Evolutionary conservation across 495 filamentous ascomycete species (phyloP), one percentile per base, ranked within the genome.

Genomic region (Aspergillus asperescens): DNA sequence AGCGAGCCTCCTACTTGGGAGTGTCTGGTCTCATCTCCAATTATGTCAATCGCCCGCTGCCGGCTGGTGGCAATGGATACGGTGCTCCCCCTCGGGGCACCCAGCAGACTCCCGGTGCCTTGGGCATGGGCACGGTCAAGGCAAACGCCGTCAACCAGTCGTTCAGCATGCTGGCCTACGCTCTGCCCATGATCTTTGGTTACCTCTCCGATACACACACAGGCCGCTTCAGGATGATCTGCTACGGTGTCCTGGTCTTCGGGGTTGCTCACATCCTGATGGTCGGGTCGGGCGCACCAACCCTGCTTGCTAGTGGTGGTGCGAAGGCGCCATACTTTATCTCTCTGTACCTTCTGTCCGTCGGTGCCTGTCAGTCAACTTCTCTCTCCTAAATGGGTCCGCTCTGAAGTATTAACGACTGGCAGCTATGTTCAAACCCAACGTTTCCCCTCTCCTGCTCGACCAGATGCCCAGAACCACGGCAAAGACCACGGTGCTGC

Each of bases 201-300:
- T 47, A 47, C 44, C 29, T 47, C 20, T 47, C 81, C 42, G 83
- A 86, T 58, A 70, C 73, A 0, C 70, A 73, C 48, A 72, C 76
- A 13, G 83, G 83, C 12, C 77, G 82, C 7, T 73, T 65, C 56
- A 64, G 61, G 38, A 64, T 67, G 2, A 85, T 88, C 53, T 72
- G 75, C 61, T 74, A 78, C 56, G 85, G 85, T 62, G 78, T 86
- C 0, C 32, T 58, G 0, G 74, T 88, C n/a, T 86, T 81, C 52
- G 78, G 84, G 59, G 32, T 84, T 46, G 82, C 82, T n/a, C 83
- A 87, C 61, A 64, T 85, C 27, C 73, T 88, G 62, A 68, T 86
- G 37, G 66, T 73, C 47, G 79, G 79, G n/a, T 83, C 81, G 9
- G 68, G 83, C 12, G 82, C 80, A 41, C 59, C 69, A 7, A 73